Conservation (phyloP, 169 alveolate species). For the Plasmodium vivax region DNA sequence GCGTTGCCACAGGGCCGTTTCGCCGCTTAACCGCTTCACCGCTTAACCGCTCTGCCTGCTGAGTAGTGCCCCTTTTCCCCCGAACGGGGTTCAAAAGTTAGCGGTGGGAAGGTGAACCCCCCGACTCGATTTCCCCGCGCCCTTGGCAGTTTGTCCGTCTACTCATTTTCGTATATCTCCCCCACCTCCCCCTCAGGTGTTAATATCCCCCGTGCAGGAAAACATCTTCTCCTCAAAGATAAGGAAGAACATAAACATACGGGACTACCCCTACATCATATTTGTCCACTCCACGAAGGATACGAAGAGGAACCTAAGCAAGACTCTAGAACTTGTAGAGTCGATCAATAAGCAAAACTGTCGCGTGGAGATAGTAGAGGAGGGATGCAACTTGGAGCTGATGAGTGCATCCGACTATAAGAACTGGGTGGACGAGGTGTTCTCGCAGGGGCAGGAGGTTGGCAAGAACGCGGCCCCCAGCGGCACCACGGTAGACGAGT, state of each 20-base stretch:
- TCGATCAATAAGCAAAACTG: conserved; percentile 30
- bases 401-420: conserved; percentile 23
- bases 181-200: conserved; percentile 2
- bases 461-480: background rate
- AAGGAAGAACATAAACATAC: conserved; percentile 3
- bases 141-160: background rate
- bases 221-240: conserved; percentile 13
- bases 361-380: conserved; percentile 55
- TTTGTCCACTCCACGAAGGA: conserved; percentile 50
- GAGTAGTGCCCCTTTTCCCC: background rate
- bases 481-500: background rate
- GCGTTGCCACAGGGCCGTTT: too few species aligned
- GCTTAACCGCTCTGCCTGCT: background rate
- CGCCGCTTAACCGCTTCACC: background rate
- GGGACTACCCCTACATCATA: conserved; percentile 46
- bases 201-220: conserved; percentile 63
- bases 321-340: conserved; percentile 12
- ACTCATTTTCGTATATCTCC: background rate
- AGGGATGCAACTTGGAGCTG: conserved; percentile 10
- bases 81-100: background rate
- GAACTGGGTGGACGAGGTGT: conserved; percentile 55
- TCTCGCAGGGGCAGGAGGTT: background rate
- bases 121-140: background rate
- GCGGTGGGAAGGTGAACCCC: background rate
- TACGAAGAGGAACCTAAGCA: conserved; percentile 7